phyloP scores from a whole-genome alignment of 257 asterid genomes.

The Thymus quinquecostatus region DNA sequence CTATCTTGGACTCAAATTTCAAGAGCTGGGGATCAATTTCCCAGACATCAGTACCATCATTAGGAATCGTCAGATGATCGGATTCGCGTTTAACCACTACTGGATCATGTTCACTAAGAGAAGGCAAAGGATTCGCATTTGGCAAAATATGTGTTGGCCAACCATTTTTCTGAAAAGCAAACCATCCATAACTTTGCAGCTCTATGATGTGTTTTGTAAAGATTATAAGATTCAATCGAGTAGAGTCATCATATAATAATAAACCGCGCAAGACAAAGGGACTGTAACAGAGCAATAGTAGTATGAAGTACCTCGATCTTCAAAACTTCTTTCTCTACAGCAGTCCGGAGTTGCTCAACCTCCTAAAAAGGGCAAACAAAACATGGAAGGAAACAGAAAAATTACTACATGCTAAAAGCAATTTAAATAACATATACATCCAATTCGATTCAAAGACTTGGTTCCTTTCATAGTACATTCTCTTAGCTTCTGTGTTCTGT shows the following conservation, averaged over 20 bases:
- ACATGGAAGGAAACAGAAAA: conserved; percentile 13
- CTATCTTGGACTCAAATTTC: conserved; percentile 61
- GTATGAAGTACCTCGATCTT: conserved; percentile 69
- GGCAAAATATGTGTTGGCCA: conserved; percentile 35
- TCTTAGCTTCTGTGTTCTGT: too few relatives aligned
- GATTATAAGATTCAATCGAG: conserved; percentile 1
- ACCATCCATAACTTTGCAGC: conserved; percentile 21
- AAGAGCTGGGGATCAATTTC: conserved; percentile 62
- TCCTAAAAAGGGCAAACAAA: conserved; percentile 53
- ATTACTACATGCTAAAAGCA: conserved; percentile 14
- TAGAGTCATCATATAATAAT: conserved; percentile 23
- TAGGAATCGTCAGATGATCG: conserved; percentile 58
- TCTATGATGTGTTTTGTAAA: conserved; percentile 1
- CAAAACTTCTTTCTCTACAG: conserved; percentile 63
- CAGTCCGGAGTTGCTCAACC: conserved; percentile 75
- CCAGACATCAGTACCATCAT: conserved; percentile 77
- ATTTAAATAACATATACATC: neutral
- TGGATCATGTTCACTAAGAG: conserved; percentile 43
- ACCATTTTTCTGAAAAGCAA: conserved; percentile 45
- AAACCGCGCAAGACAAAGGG: conserved; percentile 5
- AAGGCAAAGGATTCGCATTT: conserved; percentile 38
- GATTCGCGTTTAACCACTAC: conserved; percentile 44
- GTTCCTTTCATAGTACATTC: too few relatives aligned
- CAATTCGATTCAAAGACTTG: too few relatives aligned
- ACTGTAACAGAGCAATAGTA: neutral